Evolutionary conservation across 108 stramenopile genomes (phyloP).

Genomic region (Nitzschia inconspicua): DNA sequence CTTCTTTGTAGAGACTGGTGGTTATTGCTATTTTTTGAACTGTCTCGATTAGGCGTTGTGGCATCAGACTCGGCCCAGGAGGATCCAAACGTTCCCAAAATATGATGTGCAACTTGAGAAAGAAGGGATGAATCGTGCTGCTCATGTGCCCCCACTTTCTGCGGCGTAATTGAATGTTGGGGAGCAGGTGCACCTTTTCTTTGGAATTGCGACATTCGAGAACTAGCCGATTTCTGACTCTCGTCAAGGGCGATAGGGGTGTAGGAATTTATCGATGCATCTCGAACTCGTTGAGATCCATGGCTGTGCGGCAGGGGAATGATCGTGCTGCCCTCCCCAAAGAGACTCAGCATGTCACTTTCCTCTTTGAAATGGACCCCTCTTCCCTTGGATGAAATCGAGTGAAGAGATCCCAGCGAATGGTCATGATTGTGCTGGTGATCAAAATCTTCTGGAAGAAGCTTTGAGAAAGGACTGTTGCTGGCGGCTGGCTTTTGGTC

Average conservation of each 20-base stretch:
- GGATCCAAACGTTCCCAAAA: constrained; percentile 11
- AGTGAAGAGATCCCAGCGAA: background rate
- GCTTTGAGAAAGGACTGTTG: background rate
- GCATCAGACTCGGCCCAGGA: background rate
- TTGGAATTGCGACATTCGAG: background rate
- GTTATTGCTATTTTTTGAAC: background rate
- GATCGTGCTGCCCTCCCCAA: constrained; percentile 4
- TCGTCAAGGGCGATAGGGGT: constrained; percentile 7
- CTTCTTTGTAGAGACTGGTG: background rate
- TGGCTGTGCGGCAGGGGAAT: background rate
- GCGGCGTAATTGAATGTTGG: no score
- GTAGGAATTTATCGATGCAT: background rate
- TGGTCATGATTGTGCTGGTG: constrained; percentile 4
- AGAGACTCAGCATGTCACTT: constrained; percentile 4
- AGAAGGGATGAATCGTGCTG: constrained; percentile 26
- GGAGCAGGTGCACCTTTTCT: no score
- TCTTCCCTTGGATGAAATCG: constrained; percentile 1
- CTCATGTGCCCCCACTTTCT: no score
- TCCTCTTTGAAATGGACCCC: constrained; percentile 25
- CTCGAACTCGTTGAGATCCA: background rate
- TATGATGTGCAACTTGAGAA: constrained; percentile 30
- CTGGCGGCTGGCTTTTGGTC: constrained; percentile 4
- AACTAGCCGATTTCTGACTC: background rate
- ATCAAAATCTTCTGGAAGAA: background rate
- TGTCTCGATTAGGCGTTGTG: background rate